Conservation (phyloP, 192 early-diverging fungal species). For the Chytriomyces confervae region DNA sequence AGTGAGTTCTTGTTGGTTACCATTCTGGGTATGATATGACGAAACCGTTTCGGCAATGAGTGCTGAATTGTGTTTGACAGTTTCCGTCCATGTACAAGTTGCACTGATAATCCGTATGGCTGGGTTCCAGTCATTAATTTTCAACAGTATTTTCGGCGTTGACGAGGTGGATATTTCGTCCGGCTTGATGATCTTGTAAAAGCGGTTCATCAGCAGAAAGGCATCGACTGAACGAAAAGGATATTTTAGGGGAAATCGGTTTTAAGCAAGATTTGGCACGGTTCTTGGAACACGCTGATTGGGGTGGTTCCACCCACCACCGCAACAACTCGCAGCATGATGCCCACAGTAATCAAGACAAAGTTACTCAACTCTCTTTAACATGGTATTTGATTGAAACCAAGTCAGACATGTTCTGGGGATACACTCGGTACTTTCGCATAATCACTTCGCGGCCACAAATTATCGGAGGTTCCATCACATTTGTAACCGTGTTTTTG, state of each 20-base stretch:
- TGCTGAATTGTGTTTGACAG: neutral
- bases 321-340: too few relatives aligned
- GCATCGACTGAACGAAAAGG: neutral
- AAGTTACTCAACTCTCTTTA: neutral
- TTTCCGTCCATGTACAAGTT: constrained; percentile 17
- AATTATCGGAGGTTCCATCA: neutral
- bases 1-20: neutral
- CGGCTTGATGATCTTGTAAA: neutral
- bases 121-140: constrained; percentile 17
- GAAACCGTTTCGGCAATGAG: neutral
- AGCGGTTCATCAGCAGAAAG: neutral
- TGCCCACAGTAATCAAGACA: too few relatives aligned
- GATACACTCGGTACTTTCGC: neutral
- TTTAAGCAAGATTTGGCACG: neutral
- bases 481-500: neutral
- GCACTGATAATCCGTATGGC: constrained; percentile 1
- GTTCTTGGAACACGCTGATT: neutral
- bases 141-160: neutral
- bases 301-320: too few relatives aligned
- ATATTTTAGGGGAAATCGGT: neutral
- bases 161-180: neutral
- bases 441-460: neutral
- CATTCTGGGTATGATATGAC: neutral
- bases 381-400: neutral
- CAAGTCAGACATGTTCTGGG: neutral